These are phyloP conservation scores for Nevesoporus exiguus DNA, from an alignment of 768 basidiomycete species.

Conservation along the genomic window DNA sequence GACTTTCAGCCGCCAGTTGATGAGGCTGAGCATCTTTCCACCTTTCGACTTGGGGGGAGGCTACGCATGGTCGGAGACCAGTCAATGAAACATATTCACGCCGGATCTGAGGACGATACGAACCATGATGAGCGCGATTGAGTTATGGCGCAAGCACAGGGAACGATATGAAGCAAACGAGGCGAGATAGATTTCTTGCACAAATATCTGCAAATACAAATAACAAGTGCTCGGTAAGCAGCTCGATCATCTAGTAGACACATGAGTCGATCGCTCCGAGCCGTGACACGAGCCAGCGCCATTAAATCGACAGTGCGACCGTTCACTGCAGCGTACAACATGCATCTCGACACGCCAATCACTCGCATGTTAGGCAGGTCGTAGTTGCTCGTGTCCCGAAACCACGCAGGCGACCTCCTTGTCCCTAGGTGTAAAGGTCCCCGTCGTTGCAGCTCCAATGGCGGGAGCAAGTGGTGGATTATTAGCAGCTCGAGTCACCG, in stretches of 20 bases:
- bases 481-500: conserved; percentile 57
- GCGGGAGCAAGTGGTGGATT: conserved; percentile 62
- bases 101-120: conserved; percentile 21
- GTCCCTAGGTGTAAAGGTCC: conserved; percentile 49
- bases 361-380: conserved; percentile 50
- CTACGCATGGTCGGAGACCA: conserved; percentile 35
- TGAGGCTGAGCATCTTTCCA: conserved; percentile 95
- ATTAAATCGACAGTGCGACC: background rate
- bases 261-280: background rate
- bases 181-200: conserved; percentile 5
- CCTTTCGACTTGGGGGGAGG: conserved; percentile 97
- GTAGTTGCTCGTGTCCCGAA: background rate
- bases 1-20: conserved; percentile 97
- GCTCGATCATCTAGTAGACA: background rate
- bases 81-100: conserved; percentile 7
- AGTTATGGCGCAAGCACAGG: conserved; percentile 19
- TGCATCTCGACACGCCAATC: conserved; percentile 36
- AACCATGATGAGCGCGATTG: conserved; percentile 58
- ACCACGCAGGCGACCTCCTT: background rate
- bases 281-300: background rate
- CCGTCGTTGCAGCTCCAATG: conserved; percentile 69
- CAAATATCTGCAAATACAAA: conserved; percentile 37
- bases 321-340: background rate
- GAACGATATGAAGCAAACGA: conserved; percentile 25
- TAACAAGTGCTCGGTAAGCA: background rate